These are phyloP conservation scores for Penicillium digitatum DNA, from an alignment of 2,329 filamentous ascomycete genomes.

Conservation along the genomic window DNA sequence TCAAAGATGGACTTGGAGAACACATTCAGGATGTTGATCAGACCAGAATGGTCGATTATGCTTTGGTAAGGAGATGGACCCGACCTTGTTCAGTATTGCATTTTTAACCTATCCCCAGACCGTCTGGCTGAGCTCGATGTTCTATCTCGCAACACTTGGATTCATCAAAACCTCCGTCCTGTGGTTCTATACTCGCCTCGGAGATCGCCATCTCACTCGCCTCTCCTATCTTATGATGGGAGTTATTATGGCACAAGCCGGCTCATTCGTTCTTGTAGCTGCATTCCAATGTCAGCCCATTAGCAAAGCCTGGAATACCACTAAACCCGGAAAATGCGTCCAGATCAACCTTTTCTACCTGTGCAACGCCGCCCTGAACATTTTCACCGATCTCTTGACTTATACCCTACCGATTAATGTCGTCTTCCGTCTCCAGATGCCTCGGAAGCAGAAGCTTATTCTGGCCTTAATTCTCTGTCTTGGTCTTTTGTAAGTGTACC, in stretches of 20 bases:
- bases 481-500: conserved; percentile 43
- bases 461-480: conserved; percentile 50
- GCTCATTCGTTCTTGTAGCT: conserved; percentile 41
- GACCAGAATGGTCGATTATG: conserved; percentile 13
- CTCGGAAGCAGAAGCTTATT: conserved; percentile 46
- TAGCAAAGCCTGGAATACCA: conserved; percentile 38
- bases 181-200: conserved; percentile 45
- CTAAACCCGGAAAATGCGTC: conserved; percentile 41
- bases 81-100: neutral
- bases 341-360: conserved; percentile 51
- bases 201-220: conserved; percentile 36
- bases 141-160: conserved; percentile 47
- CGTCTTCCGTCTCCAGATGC: conserved; percentile 46
- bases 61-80: conserved; percentile 13
- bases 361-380: conserved; percentile 57
- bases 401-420: conserved; percentile 51
- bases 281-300: conserved; percentile 47
- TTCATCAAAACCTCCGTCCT: conserved; percentile 50
- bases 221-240: conserved; percentile 41
- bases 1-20: conserved; percentile 20
- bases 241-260: conserved; percentile 41
- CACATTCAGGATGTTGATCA: conserved; percentile 13
- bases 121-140: conserved; percentile 49
- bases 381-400: conserved; percentile 56
- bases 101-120: conserved; percentile 25